These are phyloP conservation scores for Potentilla sterilis DNA, from an alignment of 306 rosid genomes.

Conservation along the genomic window DNA sequence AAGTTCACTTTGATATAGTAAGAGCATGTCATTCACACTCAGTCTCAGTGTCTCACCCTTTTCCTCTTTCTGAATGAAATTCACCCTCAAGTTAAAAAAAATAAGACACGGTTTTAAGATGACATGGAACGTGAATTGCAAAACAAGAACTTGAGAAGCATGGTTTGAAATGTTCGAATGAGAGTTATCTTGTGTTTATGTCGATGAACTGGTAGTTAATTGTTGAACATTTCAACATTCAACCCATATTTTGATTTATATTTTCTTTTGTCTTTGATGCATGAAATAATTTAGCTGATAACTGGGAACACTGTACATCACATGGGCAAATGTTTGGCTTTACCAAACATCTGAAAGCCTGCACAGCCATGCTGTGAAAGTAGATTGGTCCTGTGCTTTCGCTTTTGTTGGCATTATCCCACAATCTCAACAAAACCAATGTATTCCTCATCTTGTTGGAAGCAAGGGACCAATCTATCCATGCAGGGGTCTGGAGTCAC, in stretches of 20 bases:
- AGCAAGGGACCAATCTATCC: background rate
- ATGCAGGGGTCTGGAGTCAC: background rate
- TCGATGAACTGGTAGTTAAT: too few relatives aligned
- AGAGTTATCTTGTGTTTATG: too few relatives aligned
- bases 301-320: background rate
- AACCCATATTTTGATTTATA: background rate
- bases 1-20: background rate
- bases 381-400: background rate
- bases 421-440: background rate
- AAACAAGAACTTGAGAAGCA: background rate
- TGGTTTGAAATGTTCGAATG: too few relatives aligned
- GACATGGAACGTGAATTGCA: background rate
- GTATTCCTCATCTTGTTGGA: conserved; percentile 2
- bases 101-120: too few relatives aligned
- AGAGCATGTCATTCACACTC: background rate
- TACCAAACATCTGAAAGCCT: background rate
- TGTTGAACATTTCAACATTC: too few relatives aligned
- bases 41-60: background rate
- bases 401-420: background rate
- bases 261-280: background rate
- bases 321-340: background rate
- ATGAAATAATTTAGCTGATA: background rate
- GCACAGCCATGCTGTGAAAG: conserved; percentile 9
- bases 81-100: background rate
- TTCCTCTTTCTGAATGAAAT: background rate